A percentile compares a stretch with the other conserved stretches of the same genome.
Conservation (phyloP, 169 alveolate species). For the Plasmodium inui region DNA sequence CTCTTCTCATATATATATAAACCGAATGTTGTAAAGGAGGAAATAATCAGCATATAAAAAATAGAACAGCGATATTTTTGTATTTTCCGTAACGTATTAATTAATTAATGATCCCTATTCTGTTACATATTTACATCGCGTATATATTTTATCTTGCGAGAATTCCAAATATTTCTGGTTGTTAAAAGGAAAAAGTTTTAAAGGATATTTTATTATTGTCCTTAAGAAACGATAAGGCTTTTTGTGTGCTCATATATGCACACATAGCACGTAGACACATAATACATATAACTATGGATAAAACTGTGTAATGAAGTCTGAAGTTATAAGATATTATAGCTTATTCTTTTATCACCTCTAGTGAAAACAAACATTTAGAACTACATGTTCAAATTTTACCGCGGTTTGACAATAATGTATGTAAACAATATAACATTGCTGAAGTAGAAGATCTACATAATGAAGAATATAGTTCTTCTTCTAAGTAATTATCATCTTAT, state of each 20-base stretch:
- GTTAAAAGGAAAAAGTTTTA: not conserved
- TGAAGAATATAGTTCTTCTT: not conserved
- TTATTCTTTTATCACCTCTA: not conserved
- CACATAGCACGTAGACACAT: not conserved
- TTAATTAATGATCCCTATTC: not conserved
- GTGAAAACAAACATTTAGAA: not conserved
- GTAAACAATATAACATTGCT: not conserved
- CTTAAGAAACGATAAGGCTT: not conserved
- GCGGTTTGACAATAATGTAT: not conserved
- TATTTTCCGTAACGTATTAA: not conserved
- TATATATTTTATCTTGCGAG: not conserved
- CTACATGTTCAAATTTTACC: not conserved
- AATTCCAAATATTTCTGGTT: not conserved
- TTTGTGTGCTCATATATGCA: not conserved
- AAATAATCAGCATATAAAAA: not conserved
- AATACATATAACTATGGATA: not conserved
- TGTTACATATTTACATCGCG: not conserved
- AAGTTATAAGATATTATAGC: not conserved
- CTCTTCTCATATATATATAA: not conserved
- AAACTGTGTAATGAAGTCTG: not conserved
- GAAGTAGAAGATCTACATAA: not conserved
- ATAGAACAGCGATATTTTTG: not conserved
- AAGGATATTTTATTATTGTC: not conserved
- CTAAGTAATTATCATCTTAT: not conserved
- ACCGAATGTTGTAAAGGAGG: not conserved